phyloP scores from a whole-genome alignment of 2,329 filamentous ascomycete species.

The Truncatella angustata region DNA sequence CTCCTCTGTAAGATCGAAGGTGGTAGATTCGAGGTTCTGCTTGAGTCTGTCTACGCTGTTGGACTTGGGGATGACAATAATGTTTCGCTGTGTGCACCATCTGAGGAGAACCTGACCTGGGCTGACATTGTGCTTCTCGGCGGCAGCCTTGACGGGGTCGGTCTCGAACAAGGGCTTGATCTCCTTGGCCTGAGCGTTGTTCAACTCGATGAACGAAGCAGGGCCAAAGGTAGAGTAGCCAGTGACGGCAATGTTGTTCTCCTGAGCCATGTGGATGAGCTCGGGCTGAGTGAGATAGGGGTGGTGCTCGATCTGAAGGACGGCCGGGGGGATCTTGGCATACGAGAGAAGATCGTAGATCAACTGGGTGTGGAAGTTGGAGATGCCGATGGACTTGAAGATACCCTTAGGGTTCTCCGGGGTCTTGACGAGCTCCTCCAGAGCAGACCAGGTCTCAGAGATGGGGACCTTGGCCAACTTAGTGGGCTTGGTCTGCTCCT shows the following conservation, averaged over 20 bases:
- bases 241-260: constrained; percentile 55
- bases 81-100: constrained; percentile 62
- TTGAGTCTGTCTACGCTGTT: constrained; percentile 50
- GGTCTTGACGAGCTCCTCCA: constrained; percentile 71
- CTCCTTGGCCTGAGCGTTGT: constrained; percentile 21
- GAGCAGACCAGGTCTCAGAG: constrained; percentile 78
- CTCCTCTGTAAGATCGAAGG: constrained; percentile 48
- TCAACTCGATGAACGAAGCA: constrained; percentile 35
- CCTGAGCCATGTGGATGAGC: constrained; percentile 54
- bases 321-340: constrained; percentile 70
- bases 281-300: constrained; percentile 65
- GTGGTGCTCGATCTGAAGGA: constrained; percentile 87
- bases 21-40: constrained; percentile 53
- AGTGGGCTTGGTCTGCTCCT: constrained; percentile 44
- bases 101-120: constrained; percentile 64
- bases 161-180: constrained; percentile 30
- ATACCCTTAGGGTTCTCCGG: constrained; percentile 55
- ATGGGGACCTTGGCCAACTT: constrained; percentile 63
- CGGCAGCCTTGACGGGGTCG: constrained; percentile 48
- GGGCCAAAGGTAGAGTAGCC: constrained; percentile 66
- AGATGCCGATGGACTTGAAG: constrained; percentile 73
- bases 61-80: constrained; percentile 63
- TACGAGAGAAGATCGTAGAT: constrained; percentile 79
- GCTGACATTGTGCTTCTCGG: constrained; percentile 54
- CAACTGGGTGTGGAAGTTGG: constrained; percentile 77